Base-by-base conservation (phyloP, 2,329 filamentous ascomycete genomes). In the Tolypocladium album region DNA sequence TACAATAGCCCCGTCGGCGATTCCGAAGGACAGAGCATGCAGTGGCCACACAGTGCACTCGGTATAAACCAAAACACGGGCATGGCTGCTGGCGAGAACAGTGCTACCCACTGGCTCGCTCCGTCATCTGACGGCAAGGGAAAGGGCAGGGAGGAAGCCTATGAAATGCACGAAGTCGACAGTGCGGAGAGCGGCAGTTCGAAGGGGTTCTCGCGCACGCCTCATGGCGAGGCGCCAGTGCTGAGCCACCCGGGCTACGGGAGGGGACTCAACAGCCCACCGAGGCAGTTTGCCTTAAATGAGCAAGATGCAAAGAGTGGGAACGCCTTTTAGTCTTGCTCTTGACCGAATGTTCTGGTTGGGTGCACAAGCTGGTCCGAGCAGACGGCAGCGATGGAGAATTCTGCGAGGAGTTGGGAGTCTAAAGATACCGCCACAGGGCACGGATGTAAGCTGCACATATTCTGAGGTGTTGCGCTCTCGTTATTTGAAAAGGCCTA, bases 1-100 rank as follows among this genome's bases (percentile, higher is more conserved):
- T 86, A 79, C 71, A 83, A 75, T 69, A 85, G 82, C 65, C 84
- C 84, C 0, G 75, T 83, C 61, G 81, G 75, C 58, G 78, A 72
- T 0, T 71, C 70, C 0, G 78, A 79, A 42, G 67, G 65, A 2
- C 65, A 68, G 0, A 63, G 65, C 40, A 68, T 70, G 64, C 65
- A 70, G 20, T 79, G 77, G 78, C 78, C 75, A 1, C 59, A 60
- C 3, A 61, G 59, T 4, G 64, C 64, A 2, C 52, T 64, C 20
- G 58, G 56, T 8, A 59, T 43, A 13, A 60, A 59, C 8, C 62
- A 63, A 1, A 63, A 66, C 27, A 65, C 67, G 40, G 65, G 65
- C 5, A 47, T 66, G 39, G 64, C 62, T 11, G 24, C 60, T 4
- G 60, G 58, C 11, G 61, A 57, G 24, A 61, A 40, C 22, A 34